Evolutionary conservation across 2,329 filamentous ascomycete genomes (phyloP), one percentile per base, ranked within the genome.

Genomic region (Ascochyta lentis): DNA sequence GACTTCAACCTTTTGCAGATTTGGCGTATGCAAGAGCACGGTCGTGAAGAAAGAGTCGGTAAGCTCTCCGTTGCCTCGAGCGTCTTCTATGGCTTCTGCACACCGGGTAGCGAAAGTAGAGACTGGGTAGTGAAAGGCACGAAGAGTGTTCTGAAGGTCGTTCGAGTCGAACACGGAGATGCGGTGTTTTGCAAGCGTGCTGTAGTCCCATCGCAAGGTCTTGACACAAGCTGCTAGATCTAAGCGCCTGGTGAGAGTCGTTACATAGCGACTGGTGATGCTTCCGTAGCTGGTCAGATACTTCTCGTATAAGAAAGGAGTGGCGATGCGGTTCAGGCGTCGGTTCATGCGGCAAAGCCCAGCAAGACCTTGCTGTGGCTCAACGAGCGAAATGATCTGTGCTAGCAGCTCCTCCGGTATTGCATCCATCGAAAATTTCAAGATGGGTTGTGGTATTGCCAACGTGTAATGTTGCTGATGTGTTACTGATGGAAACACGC

Each of bases 301-400:
- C 10, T 37, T 33, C 8, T 38, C 33, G 31, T 56, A 56, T 3
- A 56, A 19, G 6, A 42, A 26, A 12, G 53, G 53, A 26, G 53
- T 51, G 48, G 47, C 48, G 24, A 56, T 51, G 7, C 53, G 53
- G 13, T 51, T 56, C 19, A 56, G 42, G 22, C 47, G 48, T 3
- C 19, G 38, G 7, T 56, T 51, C 47, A 43, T 43, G 26, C 42
- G 53, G 42, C 53, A 56, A 15, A 56, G 48, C 8, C 47, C 47
- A n/a, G 47, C 53, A 6, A 56, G 42, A 24, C 37, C 47, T 13
- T 43, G 27, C 7, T 51, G 47, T 10, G 47, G 43, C 13, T 47
- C 33, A 8, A 56, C 33, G 13, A 51, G 19, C 12, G 42, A 39
- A 6, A 56, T 24, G 7, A 56, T 56, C 6, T 56, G 53, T 10